Evolutionary conservation across 2,329 filamentous ascomycete genomes (phyloP), one percentile per base, ranked within the genome.

Genomic region (Arthrobotrys sinensis): DNA sequence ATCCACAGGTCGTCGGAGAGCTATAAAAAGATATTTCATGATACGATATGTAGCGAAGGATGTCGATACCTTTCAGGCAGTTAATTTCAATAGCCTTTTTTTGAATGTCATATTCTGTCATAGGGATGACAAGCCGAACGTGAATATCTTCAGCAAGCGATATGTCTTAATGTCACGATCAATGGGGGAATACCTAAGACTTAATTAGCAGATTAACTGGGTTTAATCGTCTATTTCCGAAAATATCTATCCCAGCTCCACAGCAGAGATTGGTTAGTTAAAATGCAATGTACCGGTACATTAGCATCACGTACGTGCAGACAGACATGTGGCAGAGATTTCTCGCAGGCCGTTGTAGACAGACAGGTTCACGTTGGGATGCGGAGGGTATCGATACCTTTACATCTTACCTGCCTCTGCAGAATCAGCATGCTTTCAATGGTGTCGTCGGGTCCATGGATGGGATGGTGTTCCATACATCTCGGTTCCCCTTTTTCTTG

Each of bases 211-310:
- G 34, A 19, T 34, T 24, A 24, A 24, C 63, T 43, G n/a, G 46
- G 50, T 36, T 67, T 14, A 34, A 46, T 50, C 55, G 24, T 34
- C 28, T 24, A 65, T 72, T 19, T 73, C 69, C 69, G 38, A 73
- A 66, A 73, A 66, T 73, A 66, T 65, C 36, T 55, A 8, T 40
- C 12, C n/a, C 46, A 71, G 67, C 57, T 73, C 69, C 69, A 60
- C 60, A 24, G 50, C 8, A 36, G 53, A 66, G 60, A 73, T 64
- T 72, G 36, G 24, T 38, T 50, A 16, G 8, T 36, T n/a, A n/a
- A 36, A 36, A 52, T 45, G 34, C 5, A 28, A 65, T 45, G 64
- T 55, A 55, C 48, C 36, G 40, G 65, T 69, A 69, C 45, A 14
- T 52, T 4, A 3, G 14, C 14, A 60, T 55, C 46, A 36, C 32